Base-by-base conservation (phyloP, 164 flowering plant genomes). In the grape (Vitis vinifera) region DNA sequence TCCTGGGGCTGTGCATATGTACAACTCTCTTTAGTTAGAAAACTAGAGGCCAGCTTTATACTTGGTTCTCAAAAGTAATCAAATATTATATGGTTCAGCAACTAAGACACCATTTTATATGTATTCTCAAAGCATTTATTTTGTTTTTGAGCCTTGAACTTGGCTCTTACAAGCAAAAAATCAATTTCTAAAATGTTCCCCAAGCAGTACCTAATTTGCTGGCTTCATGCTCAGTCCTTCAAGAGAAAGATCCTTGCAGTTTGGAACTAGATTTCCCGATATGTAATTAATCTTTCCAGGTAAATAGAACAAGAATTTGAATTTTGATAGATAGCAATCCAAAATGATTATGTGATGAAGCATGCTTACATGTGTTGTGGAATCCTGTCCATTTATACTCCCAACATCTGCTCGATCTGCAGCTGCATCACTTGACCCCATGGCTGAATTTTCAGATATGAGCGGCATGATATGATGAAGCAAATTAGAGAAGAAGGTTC, bases 381-480 rank as follows among this genome's bases (percentile, higher is more conserved):
- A 70, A 62, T 66, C 63, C 48, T 55, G 73, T 59, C 49, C 62
- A 51, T 47, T 52, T 55, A 70, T 27, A 58, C 52, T 58, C 63
- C 71, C 78, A 47, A 67, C 50, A 56, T 68, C 78, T 37, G 55
- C 71, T 52, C 71, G 69, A n/a, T 64, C 77, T 30, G 79, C 37
- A 27, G 81, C 53, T 51, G 73, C 55, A 31, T 8, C 23, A 76
- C 44, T 66, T 50, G 76, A 62, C 59, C 55, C 76, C 9, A 59
- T 37, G 11, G 30, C 76, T 23, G 70, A 50, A 59, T 49, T 55
- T 55, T 81, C 79, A 68, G 88, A 77, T 72, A 89, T 71, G 14
- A 78, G 15, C 9, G 94, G 94, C 81, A 89, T 82, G 55, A 87
- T 68, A 66, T 85, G 90, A 44, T 65, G 88, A 51, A 89, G 81